Evolutionary conservation across 306 rosid genomes (phyloP), one percentile per base, ranked within the genome.

Genomic region (Mimosa pudica): DNA sequence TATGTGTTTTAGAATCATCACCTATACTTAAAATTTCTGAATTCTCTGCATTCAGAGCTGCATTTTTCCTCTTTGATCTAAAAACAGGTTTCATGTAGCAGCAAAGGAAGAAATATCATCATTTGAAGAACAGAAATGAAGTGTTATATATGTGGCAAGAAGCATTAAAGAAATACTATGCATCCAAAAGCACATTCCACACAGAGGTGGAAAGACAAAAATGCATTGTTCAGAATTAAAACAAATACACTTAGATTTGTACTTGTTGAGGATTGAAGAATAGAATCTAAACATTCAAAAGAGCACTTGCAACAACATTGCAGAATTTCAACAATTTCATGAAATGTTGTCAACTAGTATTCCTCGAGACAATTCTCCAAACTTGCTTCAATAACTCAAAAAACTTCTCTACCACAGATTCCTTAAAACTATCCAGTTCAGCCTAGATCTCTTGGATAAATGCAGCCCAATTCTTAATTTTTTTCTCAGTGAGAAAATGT

Each of bases 21-120:
- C 90, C 90, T 35, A 86, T 62, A 65, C 81, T 70, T 65, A 55
- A 77, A 78, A 70, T 51, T 63, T 78, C 80, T 38, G 65, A 58
- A 74, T 66, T 85, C 74, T 90, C 98, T 10, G 73, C 76, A 77
- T 73, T 79, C 32, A 83, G 82, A 88, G 85, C 84, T 11, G 74
- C 72, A 79, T 70, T 85, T 82, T 89, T 92, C 82, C 87, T 87
- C 89, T 92, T 94, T 61, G 87, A 82, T 76, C 93, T 94, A 62
- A 64, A 76, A 79, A 32, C 58, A 49, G 54, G 64, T 57, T 51
- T 41, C 48, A 49, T 41, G 49, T 7, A 3, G 71, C 42, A 86
- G 54, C 42, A 38, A 74, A 65, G 46, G 77, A 71, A 75, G 45
- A 30, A 73, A 70, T 65, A 71, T 16, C 71, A 78, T 75, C 77